A percentile compares a stretch with the other conserved stretches of the same genome.
These are phyloP conservation scores for Cinchona pubescens DNA, from an alignment of 257 asterid genomes.

Conservation along the genomic window DNA sequence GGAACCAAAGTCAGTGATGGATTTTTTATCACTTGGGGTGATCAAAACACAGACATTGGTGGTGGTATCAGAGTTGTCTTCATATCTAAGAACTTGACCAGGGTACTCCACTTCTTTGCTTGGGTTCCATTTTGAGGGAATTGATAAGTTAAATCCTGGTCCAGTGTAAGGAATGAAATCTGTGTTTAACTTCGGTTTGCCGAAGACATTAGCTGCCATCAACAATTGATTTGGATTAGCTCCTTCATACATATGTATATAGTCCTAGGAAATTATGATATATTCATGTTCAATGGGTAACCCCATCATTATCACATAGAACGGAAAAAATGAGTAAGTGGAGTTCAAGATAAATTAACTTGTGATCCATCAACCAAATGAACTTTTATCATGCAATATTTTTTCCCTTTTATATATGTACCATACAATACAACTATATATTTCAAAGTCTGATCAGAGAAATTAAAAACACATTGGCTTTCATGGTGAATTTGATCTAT, in stretches of 20 bases:
- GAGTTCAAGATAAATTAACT: neutral
- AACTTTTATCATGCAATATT: neutral
- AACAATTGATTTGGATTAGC: neutral
- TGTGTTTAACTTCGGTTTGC: conserved; percentile 64
- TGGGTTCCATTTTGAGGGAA: conserved; percentile 81
- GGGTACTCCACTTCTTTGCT: conserved; percentile 68
- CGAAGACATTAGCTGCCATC: conserved; percentile 74
- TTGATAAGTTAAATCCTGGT: conserved; percentile 50
- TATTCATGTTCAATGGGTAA: no score
- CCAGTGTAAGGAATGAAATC: conserved; percentile 52
- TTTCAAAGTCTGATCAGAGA: neutral
- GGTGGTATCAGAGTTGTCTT: conserved; percentile 79
- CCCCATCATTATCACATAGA: neutral
- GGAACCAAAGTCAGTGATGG: conserved; percentile 71
- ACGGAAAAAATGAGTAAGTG: neutral
- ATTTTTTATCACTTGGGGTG: conserved; percentile 71
- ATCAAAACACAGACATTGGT: conserved; percentile 55
- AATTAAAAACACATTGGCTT: no score
- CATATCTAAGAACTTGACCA: conserved; percentile 72
- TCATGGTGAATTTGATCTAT: neutral
- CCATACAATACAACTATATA: no score
- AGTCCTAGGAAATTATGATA: neutral
- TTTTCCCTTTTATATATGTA: no score
- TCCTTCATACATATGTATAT: neutral
- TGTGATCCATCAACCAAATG: neutral